These are phyloP conservation scores for Globisporangium nunn DNA, from an alignment of 352 stramenopile species.

Conservation along the genomic window DNA sequence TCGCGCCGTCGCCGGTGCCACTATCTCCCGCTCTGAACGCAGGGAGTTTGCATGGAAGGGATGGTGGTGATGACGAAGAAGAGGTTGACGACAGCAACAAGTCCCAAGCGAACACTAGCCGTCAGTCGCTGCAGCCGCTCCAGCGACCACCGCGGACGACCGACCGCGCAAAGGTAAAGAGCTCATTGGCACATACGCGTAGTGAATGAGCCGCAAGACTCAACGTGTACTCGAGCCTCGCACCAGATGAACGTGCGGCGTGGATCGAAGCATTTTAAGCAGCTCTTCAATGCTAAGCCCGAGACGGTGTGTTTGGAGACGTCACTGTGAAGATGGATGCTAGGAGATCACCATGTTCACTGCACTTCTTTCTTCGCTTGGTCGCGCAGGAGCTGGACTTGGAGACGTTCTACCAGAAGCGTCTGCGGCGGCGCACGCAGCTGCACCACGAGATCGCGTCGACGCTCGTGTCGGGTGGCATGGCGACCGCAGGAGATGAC, in stretches of 20 bases:
- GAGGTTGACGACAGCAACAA: neutral
- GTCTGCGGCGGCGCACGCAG: conserved; percentile 41
- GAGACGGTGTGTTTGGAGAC: conserved; percentile 6
- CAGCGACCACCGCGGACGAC: conserved; percentile 9
- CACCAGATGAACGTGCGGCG: conserved; percentile 24
- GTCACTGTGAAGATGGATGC: neutral
- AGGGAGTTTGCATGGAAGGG: neutral
- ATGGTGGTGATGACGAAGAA: neutral
- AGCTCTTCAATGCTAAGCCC: conserved; percentile 20
- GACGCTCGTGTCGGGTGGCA: conserved; percentile 25
- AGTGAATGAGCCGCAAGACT: neutral
- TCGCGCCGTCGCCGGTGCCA: conserved; percentile 1
- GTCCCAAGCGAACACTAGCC: neutral
- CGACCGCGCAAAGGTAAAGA: conserved; percentile 18
- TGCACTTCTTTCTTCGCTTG: neutral
- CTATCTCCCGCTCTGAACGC: neutral
- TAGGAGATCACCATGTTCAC: neutral
- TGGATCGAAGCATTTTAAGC: conserved; percentile 18
- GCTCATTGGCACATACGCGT: neutral
- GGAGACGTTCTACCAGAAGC: conserved; percentile 47
- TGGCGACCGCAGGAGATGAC: conserved; percentile 16
- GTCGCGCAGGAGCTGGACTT: conserved; percentile 39
- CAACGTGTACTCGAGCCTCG: neutral
- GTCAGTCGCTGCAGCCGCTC: neutral
- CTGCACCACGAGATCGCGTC: conserved; percentile 45